Evolutionary conservation across 768 basidiomycete species (phyloP), one percentile per base, ranked within the genome.

Genomic region (Auricularia sp.): DNA sequence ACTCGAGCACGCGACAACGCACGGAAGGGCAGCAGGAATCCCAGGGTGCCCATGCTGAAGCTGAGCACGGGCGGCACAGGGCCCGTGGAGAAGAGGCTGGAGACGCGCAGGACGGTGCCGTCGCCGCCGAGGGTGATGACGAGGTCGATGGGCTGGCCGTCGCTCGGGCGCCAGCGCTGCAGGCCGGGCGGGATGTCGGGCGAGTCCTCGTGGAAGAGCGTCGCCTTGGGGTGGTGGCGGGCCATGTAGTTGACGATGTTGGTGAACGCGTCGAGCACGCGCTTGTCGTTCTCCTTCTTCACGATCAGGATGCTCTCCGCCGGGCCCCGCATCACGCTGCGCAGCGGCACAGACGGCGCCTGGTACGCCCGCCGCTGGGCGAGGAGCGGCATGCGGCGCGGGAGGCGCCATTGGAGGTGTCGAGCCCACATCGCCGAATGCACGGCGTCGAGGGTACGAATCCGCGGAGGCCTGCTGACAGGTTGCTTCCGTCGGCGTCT

Each of bases 11-110:
- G 56, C n/a, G 21, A 64, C 21, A 7, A 79, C 95, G 77, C 71
- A 93, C 95, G 91, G 73, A 97, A 97, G 0, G 95, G 95, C 23
- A 97, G 80, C 5, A 98, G 77, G 75, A 98, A 98, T 3, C 95
- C 95, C 0, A 98, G 80, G 8, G 91, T 94, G 7, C 95, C 95
- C 89, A 93, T 88, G 0, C 88, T 91, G 74, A 95, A 92, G 70
- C 91, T 92, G 23, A 95, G 76, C 0, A 91, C 93, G 0, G 95
- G 95, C 3, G 95, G 95, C 7, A 97, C 93, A 23, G 90, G 90
- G n/a, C 90, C 92, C 3, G 84, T 79, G 68, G 87, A 90, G 74
- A 98, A 98, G 8, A 98, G 77, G 6, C 92, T 92, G 1, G 94
- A 94, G 0, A 93, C 91, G 71, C 95, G 93, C 1, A 98, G 81